Evolutionary conservation across 2,329 filamentous ascomycete species (phyloP).

Genomic region (Neodidymelliopsis sp.): DNA sequence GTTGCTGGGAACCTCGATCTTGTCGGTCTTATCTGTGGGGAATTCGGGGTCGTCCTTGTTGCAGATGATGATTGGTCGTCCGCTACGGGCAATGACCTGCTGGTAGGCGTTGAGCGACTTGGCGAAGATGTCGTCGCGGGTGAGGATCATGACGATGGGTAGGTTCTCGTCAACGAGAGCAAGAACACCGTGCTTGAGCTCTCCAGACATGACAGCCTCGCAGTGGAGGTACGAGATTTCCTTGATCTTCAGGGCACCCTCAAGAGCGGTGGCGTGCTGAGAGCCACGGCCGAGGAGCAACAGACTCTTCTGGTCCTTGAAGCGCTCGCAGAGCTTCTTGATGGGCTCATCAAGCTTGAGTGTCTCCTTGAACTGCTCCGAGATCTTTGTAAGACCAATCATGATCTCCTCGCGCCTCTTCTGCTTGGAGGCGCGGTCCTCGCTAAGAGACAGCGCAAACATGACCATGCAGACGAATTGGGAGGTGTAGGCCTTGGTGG

Average conservation of each 20-base stretch:
- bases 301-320: constrained; percentile 97
- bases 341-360: constrained; percentile 91
- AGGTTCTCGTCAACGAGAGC: constrained; percentile 98
- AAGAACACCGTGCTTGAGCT: constrained; percentile 98
- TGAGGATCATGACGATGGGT: constrained; percentile 99
- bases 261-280: constrained; percentile 95
- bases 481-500: constrained; percentile 98
- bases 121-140: constrained; percentile 92
- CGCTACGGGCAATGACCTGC: constrained; percentile 95
- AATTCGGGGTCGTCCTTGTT: constrained; percentile 91
- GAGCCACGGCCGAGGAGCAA: constrained; percentile 92
- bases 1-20: constrained; percentile 96
- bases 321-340: constrained; percentile 91
- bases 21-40: constrained; percentile 84
- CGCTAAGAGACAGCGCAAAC: constrained; percentile 95
- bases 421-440: constrained; percentile 95
- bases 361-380: constrained; percentile 89
- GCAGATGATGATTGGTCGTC: constrained; percentile 98
- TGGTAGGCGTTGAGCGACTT: constrained; percentile 99
- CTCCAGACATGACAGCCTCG: constrained; percentile 99
- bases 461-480: constrained; percentile 99
- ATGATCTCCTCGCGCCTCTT: constrained; percentile 95
- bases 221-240: constrained; percentile 99
- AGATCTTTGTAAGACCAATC: constrained; percentile 86
- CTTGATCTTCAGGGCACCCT: constrained; percentile 98